Base-by-base conservation (phyloP, 2,329 filamentous ascomycete species). In the Mollisiaceae sp. region DNA sequence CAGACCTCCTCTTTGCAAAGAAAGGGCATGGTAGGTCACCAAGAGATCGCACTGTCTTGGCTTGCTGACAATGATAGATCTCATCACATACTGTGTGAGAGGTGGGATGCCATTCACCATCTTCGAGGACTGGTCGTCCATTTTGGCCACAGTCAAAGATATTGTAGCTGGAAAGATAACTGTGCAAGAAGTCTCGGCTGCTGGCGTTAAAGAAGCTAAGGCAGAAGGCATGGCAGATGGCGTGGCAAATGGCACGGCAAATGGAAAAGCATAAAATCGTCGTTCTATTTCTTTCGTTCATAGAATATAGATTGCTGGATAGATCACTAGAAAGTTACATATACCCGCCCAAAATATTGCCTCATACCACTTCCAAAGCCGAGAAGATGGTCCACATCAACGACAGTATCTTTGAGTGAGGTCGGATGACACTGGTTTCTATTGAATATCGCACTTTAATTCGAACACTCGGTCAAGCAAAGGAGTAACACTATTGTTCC, bases 1-100 rank as follows among this genome's bases (percentile, higher is more conserved):
- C 94, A 2, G 93, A 98, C 77, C 80, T 98, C 62, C 83, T 98
- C 41, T 98, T 98, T 75, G 94, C 94, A 61, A 97, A 97, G 84
- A 90, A 91, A 70, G 94, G 93, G 24, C 89, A 92, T 77, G 92
- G 91, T 93, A 81, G 73, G 83, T 75, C 36, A 56, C 59, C 43
- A 58, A 74, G 38, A 38, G 38, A 50, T 22, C 63, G 20, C 18
- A 18, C n/a, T 27, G 12, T 20, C 18, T 43, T 24, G 18, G 36
- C 12, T 52, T 58, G 61, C 54, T n/a, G 1, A 41, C 54, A 59
- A 38, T 54, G 9, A 54, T 67, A 93, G 93, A 98, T 78, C 86
- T 98, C 63, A 90, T 97, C 69, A 88, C 85, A 15, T 97, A 92
- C 80, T 97, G 94, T 76, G 90, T 94, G 73, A 88, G 87, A 62